Evolutionary conservation across 2,329 filamentous ascomycete genomes (phyloP).

Genomic region (Cytospora leucostoma): DNA sequence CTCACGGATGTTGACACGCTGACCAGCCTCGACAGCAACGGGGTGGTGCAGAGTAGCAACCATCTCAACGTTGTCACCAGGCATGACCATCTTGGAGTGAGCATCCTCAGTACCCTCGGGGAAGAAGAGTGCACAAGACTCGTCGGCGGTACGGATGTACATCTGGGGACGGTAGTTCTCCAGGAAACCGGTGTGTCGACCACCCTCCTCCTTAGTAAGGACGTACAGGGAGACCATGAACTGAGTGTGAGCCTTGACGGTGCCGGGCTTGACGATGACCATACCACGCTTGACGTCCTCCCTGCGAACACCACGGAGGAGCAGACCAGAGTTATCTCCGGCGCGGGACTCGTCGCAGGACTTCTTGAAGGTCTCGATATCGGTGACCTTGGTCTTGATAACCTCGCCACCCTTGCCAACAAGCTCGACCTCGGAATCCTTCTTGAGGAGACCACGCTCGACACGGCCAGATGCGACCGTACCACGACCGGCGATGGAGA

Average conservation of each 20-base stretch:
- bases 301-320: constrained; percentile 92
- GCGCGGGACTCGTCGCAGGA: constrained; percentile 94
- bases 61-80: constrained; percentile 99
- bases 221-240: constrained; percentile 97
- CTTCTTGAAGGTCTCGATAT: constrained; percentile 99
- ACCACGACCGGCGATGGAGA: constrained; percentile 89
- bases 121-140: constrained; percentile 78
- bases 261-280: constrained; percentile 84
- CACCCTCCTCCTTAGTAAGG: constrained; percentile 95
- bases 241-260: constrained; percentile 82
- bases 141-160: constrained; percentile 89
- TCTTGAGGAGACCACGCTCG: constrained; percentile 92
- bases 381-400: constrained; percentile 99
- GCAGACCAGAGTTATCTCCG: constrained; percentile 96
- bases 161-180: constrained; percentile 97
- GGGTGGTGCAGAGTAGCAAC: constrained; percentile 81
- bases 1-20: constrained; percentile 98
- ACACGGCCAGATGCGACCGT: constrained; percentile 97
- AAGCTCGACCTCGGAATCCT: constrained; percentile 90
- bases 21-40: constrained; percentile 84
- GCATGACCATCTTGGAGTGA: constrained; percentile 84
- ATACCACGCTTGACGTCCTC: constrained; percentile 95
- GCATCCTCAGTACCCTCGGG: constrained; percentile 78
- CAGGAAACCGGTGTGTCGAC: constrained; percentile 92
- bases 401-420: constrained; percentile 79